Evolutionary conservation across 495 filamentous ascomycete species (phyloP).

Genomic region (Friedmanniomyces simplex): DNA sequence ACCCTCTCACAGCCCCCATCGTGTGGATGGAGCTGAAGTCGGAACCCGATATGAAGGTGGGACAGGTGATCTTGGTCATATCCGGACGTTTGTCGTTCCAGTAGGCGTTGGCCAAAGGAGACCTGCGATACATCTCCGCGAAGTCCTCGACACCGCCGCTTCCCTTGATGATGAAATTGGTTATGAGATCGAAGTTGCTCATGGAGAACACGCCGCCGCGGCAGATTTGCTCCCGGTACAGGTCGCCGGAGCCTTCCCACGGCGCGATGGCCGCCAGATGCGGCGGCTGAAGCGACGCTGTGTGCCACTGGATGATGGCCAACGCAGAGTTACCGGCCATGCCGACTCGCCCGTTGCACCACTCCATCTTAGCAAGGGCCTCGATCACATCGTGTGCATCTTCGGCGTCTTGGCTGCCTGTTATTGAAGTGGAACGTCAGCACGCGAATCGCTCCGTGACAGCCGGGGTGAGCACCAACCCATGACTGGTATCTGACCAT

Average conservation of each 20-base stretch:
- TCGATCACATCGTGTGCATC: constrained; percentile 39
- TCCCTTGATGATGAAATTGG: constrained; percentile 22
- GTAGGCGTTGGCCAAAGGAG: constrained; percentile 4
- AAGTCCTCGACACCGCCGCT: constrained; percentile 29
- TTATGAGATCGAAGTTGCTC: constrained; percentile 30
- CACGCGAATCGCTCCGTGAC: too few relatives aligned
- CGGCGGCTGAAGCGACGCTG: constrained; percentile 33
- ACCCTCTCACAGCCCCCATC: constrained; percentile 16
- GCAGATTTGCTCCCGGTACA: constrained; percentile 29
- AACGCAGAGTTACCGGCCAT: constrained; percentile 36
- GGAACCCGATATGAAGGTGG: constrained; percentile 21
- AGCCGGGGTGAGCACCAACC: too few relatives aligned
- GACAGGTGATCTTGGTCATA: constrained; percentile 12
- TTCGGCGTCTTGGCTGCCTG: constrained; percentile 38
- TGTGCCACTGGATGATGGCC: constrained; percentile 31
- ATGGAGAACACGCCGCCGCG: constrained; percentile 13
- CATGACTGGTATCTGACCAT: constrained; percentile 35
- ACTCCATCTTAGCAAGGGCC: constrained; percentile 30
- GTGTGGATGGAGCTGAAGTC: constrained; percentile 20
- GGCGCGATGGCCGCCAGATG: constrained; percentile 37
- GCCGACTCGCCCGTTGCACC: constrained; percentile 39
- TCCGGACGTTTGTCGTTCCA: constrained; percentile 16
- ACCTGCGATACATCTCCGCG: constrained; percentile 24
- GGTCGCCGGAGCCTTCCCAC: constrained; percentile 38
- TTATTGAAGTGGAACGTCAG: too few relatives aligned